These are phyloP conservation scores for Penicillium sumatraense DNA, from an alignment of 2,329 filamentous ascomycete species.

Conservation along the genomic window DNA sequence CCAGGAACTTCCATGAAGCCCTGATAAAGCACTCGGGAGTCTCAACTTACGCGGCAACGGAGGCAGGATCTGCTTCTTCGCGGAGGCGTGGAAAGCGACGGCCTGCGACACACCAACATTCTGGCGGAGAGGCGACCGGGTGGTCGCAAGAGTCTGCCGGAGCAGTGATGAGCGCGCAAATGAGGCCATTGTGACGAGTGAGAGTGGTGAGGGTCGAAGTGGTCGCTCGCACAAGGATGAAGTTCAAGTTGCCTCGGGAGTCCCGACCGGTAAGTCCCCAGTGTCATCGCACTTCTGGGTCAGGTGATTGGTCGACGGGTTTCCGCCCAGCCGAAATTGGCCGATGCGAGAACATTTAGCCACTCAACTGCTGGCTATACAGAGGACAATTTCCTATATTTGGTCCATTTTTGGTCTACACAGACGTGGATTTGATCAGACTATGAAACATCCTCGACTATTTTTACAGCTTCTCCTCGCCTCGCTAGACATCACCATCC, in stretches of 20 bases:
- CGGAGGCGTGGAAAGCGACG: slow-evolving; percentile 85
- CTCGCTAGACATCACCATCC: too few relatives aligned
- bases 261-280: slow-evolving; percentile 34
- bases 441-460: too few relatives aligned
- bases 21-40: slow-evolving; percentile 1
- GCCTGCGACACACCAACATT: slow-evolving; percentile 55
- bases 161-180: slow-evolving; percentile 45
- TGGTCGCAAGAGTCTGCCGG: slow-evolving; percentile 41
- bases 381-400: too few relatives aligned
- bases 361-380: background rate
- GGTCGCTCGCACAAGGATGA: slow-evolving; percentile 30
- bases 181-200: slow-evolving; percentile 44
- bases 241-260: slow-evolving; percentile 42
- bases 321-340: slow-evolving; percentile 45
- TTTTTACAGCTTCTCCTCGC: too few relatives aligned
- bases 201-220: slow-evolving; percentile 16
- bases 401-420: too few relatives aligned
- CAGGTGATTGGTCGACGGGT: slow-evolving; percentile 40
- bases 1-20: background rate
- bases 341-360: slow-evolving; percentile 30
- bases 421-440: too few relatives aligned
- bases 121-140: slow-evolving; percentile 39
- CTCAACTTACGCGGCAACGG: slow-evolving; percentile 76
- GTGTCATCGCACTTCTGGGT: slow-evolving; percentile 42
- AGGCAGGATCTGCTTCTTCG: slow-evolving; percentile 76